Evolutionary conservation across 2,329 filamentous ascomycete genomes (phyloP), one percentile per base, ranked within the genome.

Genomic region (Verticillium isaacii): DNA sequence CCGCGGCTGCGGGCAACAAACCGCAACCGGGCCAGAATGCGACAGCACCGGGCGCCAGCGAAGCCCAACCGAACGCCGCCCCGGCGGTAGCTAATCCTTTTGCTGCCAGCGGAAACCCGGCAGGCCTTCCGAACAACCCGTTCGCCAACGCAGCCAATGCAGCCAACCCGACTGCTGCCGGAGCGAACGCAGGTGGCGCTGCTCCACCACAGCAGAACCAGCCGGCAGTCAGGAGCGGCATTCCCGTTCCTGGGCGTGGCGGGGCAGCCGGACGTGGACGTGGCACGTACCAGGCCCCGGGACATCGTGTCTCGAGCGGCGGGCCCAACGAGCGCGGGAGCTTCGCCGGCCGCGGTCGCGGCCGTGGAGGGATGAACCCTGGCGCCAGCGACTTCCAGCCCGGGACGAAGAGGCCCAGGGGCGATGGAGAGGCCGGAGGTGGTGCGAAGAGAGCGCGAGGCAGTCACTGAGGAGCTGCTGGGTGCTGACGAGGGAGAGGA

Each of bases 381-480:
- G 74, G 74, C 14, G 84, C 81, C 11, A 75, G 79, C 57, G 86
- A 87, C 61, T 82, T 85, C 66, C 84, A 85, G 52, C 80, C 82
- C 9, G 83, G 84, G 4, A 83, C 79, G 66, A 87, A 87, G 73
- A 78, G 85, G 32, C 79, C 82, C 15, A 77, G 85, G 60, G 83
- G 85, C 57, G 85, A 87, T 60, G 76, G 74, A 0, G 78, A 80
- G 58, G 71, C 65, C 25, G 76, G 75, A 3, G 77, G 72, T 19
- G 77, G 77, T 23, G 76, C 76, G 3, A 80, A 80, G 70, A 70
- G 78, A 62, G 74, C 76, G 4, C 71, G 78, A 39, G 78, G 78
- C 63, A 74, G 73, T 25, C 75, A 77, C 54, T 78, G 25, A 56
- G 7, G 25, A 8, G 14, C 11, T 19, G 12, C 54, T 5, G 2